These are phyloP conservation scores for Heliamphora pulchella DNA, from an alignment of 179 eudicot species.

Conservation along the genomic window DNA sequence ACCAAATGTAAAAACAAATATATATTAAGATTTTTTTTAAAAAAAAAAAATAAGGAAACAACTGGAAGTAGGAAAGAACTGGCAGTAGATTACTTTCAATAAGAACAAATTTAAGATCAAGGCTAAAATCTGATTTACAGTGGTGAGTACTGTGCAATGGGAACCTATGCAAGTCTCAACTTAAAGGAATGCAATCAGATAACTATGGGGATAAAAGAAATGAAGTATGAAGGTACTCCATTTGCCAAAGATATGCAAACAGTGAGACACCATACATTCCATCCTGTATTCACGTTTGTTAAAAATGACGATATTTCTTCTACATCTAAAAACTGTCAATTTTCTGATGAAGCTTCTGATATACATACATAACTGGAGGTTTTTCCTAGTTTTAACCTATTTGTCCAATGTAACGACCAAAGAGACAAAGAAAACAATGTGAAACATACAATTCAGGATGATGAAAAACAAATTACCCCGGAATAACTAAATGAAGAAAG, in stretches of 20 bases:
- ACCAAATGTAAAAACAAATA: neutral
- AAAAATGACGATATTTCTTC: neutral
- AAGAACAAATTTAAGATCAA: neutral
- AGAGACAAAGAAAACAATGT: too few species aligned
- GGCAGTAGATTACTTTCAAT: neutral
- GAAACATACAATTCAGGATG: too few species aligned
- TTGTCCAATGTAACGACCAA: too few species aligned
- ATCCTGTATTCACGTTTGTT: too few species aligned
- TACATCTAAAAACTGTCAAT: neutral
- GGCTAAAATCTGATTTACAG: neutral
- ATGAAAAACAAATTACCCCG: too few species aligned
- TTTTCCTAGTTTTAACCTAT: neutral
- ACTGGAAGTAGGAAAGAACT: too few species aligned
- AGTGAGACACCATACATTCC: too few species aligned
- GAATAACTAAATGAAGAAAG: too few species aligned
- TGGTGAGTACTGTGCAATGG: neutral
- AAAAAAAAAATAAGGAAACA: neutral
- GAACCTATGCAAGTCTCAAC: neutral
- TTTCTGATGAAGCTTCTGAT: neutral
- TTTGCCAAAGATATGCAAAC: neutral
- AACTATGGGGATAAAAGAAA: neutral
- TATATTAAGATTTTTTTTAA: neutral
- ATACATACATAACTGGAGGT: neutral
- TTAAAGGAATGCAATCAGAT: neutral
- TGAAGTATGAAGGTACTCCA: neutral